Evolutionary conservation across 1,139 yeast genomes (phyloP).

Genomic region (Suhomyces bribrorum): DNA sequence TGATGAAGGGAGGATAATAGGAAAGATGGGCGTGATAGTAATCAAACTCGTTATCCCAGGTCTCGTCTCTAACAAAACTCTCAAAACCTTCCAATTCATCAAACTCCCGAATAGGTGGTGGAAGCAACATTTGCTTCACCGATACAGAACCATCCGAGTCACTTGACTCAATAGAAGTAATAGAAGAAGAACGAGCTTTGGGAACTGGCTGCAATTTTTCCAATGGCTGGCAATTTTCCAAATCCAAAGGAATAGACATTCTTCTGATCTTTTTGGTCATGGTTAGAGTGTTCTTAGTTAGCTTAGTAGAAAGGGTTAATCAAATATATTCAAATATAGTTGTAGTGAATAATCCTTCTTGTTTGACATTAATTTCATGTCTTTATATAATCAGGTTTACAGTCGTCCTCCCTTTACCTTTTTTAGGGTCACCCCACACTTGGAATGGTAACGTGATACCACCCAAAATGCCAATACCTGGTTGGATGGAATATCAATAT

Average conservation of each 20-base stretch:
- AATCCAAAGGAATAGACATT: constrained; percentile 32
- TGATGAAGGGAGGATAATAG: constrained; percentile 72
- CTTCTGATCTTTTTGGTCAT: constrained; percentile 23
- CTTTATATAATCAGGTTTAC: neutral
- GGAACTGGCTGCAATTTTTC: constrained; percentile 44
- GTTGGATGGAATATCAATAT: neutral
- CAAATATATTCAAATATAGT: neutral
- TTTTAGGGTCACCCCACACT: constrained; percentile 8
- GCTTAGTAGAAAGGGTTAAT: neutral
- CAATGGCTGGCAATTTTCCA: constrained; percentile 42
- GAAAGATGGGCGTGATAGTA: constrained; percentile 65
- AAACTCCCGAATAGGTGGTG: constrained; percentile 52
- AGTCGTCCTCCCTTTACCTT: neutral
- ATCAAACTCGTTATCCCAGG: constrained; percentile 75
- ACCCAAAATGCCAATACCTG: constrained; percentile 1
- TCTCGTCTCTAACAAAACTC: constrained; percentile 65
- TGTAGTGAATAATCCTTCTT: neutral
- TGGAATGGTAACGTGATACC: constrained; percentile 4
- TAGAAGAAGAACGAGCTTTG: constrained; percentile 29
- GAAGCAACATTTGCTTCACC: constrained; percentile 32
- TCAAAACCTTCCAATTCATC: constrained; percentile 67
- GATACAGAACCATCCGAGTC: constrained; percentile 30
- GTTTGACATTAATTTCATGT: neutral
- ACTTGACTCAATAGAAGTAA: constrained; percentile 35
- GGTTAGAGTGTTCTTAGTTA: neutral